Evolutionary conservation across 2,329 filamentous ascomycete genomes (phyloP).

Genomic region (Talaromyces sp.): DNA sequence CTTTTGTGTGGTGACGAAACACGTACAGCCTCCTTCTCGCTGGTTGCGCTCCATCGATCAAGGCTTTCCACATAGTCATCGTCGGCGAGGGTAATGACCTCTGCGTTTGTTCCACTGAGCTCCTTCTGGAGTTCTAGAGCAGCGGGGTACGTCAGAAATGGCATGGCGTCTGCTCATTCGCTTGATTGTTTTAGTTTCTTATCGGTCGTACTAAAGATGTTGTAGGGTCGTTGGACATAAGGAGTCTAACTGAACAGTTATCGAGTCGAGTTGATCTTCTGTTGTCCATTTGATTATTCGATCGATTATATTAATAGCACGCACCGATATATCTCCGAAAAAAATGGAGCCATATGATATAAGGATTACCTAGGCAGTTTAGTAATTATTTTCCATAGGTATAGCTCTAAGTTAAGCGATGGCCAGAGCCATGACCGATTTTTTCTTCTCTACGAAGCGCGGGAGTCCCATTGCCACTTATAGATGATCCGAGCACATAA

Average conservation of each 20-base stretch:
- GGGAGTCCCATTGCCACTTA: no score
- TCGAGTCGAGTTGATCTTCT: no score
- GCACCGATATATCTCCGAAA: neutral
- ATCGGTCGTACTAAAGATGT: neutral
- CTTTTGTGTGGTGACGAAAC: neutral
- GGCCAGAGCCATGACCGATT: no score
- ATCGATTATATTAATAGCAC: neutral
- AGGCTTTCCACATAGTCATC: neutral
- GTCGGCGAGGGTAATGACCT: neutral
- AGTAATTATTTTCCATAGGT: no score
- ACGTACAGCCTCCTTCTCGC: conserved; percentile 4
- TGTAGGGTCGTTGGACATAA: neutral
- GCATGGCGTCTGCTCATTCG: neutral
- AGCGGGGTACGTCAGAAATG: conserved; percentile 1
- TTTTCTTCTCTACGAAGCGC: no score
- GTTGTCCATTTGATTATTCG: neutral
- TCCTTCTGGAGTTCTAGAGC: neutral
- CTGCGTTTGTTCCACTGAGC: neutral
- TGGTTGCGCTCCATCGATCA: conserved; percentile 1
- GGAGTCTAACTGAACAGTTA: neutral
- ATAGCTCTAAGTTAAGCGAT: neutral
- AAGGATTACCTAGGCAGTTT: neutral
- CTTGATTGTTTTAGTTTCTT: neutral
- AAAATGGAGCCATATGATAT: conserved; percentile 1
- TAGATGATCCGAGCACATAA: no score